phyloP scores from a whole-genome alignment of 805 yeast species.

The Schizosaccharomyces osmophilus region DNA sequence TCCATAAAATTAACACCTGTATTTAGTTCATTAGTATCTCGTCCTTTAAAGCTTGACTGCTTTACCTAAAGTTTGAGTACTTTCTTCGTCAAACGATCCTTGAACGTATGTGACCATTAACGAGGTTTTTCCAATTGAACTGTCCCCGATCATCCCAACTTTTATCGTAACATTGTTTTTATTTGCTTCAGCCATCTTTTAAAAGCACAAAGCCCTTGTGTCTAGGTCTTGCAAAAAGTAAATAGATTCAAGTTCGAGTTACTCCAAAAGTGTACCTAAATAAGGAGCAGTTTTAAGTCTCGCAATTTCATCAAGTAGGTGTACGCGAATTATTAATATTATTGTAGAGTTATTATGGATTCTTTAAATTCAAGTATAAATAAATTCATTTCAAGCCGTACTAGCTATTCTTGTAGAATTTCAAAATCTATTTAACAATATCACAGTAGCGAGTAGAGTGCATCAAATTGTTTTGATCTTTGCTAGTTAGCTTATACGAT shows the following conservation, averaged over 20 bases:
- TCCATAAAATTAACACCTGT: constrained; percentile 89
- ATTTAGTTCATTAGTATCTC: background rate
- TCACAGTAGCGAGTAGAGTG: too few species aligned
- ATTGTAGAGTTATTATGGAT: too few species aligned
- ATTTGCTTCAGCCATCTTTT: background rate
- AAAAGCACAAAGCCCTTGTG: background rate
- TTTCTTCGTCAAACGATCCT: constrained; percentile 72
- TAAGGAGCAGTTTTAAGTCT: background rate
- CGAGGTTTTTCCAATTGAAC: constrained; percentile 88
- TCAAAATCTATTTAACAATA: too few species aligned
- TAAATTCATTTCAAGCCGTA: too few species aligned
- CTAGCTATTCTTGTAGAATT: too few species aligned
- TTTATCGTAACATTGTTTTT: constrained; percentile 23
- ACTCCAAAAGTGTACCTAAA: background rate
- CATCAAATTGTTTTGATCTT: too few species aligned
- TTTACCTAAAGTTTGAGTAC: constrained; percentile 43
- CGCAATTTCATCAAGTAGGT: background rate
- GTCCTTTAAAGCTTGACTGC: background rate
- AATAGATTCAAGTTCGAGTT: background rate
- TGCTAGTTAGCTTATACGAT: too few species aligned
- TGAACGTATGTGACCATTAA: constrained; percentile 94
- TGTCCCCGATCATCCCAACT: constrained; percentile 84
- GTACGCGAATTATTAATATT: too few species aligned
- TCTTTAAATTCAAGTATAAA: too few species aligned
- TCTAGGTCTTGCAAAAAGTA: background rate